These are phyloP conservation scores for Rhodotorula sp. DNA, from an alignment of 1,284 basidiomycete genomes.

Conservation along the genomic window DNA sequence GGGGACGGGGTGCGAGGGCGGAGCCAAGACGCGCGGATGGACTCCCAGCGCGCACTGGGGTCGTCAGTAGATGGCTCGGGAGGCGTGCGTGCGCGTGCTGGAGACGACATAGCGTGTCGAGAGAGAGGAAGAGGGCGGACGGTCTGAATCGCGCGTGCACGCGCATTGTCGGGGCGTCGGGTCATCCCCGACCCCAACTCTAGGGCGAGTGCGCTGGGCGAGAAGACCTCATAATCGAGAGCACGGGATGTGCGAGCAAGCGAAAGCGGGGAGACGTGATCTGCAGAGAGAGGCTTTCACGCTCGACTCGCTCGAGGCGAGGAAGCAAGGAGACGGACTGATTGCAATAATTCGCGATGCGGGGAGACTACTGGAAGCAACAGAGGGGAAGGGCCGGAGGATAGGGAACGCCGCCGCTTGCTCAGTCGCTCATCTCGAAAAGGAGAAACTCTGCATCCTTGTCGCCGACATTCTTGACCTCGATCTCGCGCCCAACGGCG, in stretches of 20 bases:
- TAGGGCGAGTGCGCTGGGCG: too few relatives aligned
- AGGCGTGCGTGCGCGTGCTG: neutral
- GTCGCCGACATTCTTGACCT: constrained; percentile 63
- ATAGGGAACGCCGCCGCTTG: neutral
- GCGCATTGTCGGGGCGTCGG: too few relatives aligned
- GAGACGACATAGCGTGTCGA: too few relatives aligned
- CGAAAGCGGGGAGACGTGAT: too few relatives aligned
- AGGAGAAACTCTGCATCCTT: constrained; percentile 66
- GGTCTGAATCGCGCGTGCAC: too few relatives aligned
- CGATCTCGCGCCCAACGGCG: constrained; percentile 47
- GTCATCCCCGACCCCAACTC: too few relatives aligned
- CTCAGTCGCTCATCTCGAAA: constrained; percentile 59
- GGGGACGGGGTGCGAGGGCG: neutral
- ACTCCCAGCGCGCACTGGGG: neutral
- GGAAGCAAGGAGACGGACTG: too few relatives aligned
- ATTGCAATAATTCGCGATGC: neutral
- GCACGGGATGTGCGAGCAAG: too few relatives aligned
- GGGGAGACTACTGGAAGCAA: neutral
- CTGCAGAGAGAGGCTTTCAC: too few relatives aligned
- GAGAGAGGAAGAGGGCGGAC: too few relatives aligned
- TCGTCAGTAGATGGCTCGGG: neutral
- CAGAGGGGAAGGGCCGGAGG: neutral
- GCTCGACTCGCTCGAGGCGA: too few relatives aligned
- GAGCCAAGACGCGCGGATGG: neutral
- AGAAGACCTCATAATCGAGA: too few relatives aligned